phyloP scores from a whole-genome alignment of 2,329 filamentous ascomycete species.

The Calonectria pseudoturangicola region DNA sequence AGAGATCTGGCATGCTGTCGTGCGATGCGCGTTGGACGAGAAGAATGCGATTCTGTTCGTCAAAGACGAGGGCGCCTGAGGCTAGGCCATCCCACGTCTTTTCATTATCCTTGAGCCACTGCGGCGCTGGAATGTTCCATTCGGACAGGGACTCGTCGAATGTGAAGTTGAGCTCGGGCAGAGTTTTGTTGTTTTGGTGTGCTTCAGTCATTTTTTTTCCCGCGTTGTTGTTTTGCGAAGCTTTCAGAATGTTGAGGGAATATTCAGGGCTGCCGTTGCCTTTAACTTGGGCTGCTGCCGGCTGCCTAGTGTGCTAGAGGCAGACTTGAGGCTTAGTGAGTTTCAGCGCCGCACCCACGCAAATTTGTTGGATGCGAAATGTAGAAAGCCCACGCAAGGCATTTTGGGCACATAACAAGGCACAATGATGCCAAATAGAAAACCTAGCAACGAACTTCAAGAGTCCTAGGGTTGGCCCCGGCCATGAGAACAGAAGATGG shows the following conservation, averaged over 20 bases:
- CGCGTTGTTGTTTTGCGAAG: conserved; percentile 1
- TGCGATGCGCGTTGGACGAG: conserved; percentile 67
- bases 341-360: neutral
- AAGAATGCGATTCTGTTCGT: conserved; percentile 60
- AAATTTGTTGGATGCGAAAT: neutral
- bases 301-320: conserved; percentile 16
- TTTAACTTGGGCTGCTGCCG: neutral
- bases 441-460: neutral
- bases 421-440: neutral
- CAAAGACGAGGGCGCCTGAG: conserved; percentile 60
- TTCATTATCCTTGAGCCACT: conserved; percentile 51
- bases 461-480: too few relatives aligned
- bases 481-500: neutral
- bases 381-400: conserved; percentile 13
- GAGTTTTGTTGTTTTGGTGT: neutral
- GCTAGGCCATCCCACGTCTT: conserved; percentile 58
- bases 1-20: conserved; percentile 66
- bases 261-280: conserved; percentile 11
- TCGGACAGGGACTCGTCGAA: conserved; percentile 50
- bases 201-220: conserved; percentile 39
- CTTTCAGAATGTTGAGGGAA: conserved; percentile 25
- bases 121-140: conserved; percentile 51
- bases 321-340: conserved; percentile 7
- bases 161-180: conserved; percentile 46
- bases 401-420: neutral